Evolutionary conservation across 345 rosid species (phyloP).

Genomic region (Salix caprea): DNA sequence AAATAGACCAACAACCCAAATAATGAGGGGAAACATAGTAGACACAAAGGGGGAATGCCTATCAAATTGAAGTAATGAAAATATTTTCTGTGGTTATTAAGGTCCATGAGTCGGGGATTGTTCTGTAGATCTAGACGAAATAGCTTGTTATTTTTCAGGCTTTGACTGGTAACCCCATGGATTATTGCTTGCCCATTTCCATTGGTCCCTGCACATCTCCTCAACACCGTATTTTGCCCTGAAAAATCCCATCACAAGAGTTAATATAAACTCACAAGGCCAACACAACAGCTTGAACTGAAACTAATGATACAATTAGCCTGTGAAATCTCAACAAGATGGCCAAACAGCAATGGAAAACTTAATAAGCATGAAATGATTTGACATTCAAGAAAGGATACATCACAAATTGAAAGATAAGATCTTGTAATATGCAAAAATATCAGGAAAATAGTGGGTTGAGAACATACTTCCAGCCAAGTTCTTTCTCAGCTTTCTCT

Average conservation of each 20-base stretch:
- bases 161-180: conserved; percentile 81
- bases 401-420: neutral
- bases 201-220: conserved; percentile 94
- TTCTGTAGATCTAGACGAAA: neutral
- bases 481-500: conserved; percentile 72
- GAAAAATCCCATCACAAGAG: conserved; percentile 7
- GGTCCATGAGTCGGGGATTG: neutral
- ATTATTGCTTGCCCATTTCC: conserved; percentile 88
- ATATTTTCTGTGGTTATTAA: neutral
- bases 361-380: neutral
- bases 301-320: neutral
- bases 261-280: neutral
- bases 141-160: conserved; percentile 24
- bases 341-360: neutral
- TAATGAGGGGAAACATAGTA: too few species aligned
- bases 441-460: conserved; percentile 1
- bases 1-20: neutral
- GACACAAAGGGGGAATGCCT: neutral
- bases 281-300: neutral
- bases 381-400: neutral
- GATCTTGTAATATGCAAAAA: neutral
- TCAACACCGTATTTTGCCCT: conserved; percentile 88
- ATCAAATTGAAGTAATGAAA: neutral
- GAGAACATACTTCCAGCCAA: conserved; percentile 78
- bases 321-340: neutral